A percentile compares a stretch with the other conserved stretches of the same genome.
Evolutionary conservation across 208 protist genomes (phyloP).

Genomic region (Leptomonas pyrrhocoris): DNA sequence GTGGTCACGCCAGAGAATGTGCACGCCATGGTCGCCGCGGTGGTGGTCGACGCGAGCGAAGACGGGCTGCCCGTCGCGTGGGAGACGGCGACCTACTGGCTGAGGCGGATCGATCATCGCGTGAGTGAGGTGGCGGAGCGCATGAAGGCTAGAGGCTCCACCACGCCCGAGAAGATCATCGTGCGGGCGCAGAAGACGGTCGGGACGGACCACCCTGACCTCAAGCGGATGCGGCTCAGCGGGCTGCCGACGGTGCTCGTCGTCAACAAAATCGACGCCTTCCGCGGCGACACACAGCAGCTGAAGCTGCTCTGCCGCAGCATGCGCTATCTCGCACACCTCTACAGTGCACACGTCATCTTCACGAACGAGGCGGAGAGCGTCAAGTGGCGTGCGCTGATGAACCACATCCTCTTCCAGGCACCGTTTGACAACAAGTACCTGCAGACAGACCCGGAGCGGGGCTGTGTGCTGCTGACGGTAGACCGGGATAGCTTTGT

Average conservation of each 20-base stretch:
- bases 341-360: constrained; percentile 80
- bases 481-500: constrained; percentile 82
- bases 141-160: constrained; percentile 80
- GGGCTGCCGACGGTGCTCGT: constrained; percentile 88
- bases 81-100: constrained; percentile 76
- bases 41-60: constrained; percentile 84
- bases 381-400: constrained; percentile 65
- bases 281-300: constrained; percentile 52
- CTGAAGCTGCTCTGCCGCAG: constrained; percentile 67
- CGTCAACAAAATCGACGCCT: constrained; percentile 85
- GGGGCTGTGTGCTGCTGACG: constrained; percentile 65
- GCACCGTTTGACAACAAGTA: constrained; percentile 71
- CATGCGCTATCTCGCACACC: constrained; percentile 83
- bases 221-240: constrained; percentile 73
- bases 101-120: constrained; percentile 73
- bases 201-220: constrained; percentile 76
- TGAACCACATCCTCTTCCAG: constrained; percentile 83
- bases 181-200: constrained; percentile 56
- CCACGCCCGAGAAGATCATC: constrained; percentile 82
- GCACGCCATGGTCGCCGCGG: constrained; percentile 62
- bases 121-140: constrained; percentile 67
- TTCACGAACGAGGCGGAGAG: constrained; percentile 70
- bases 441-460: constrained; percentile 74
- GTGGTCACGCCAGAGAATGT: constrained; percentile 88
- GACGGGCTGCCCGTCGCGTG: constrained; percentile 52